Base-by-base conservation (phyloP, 2,329 filamentous ascomycete genomes). In the Neocucurbitaria cava region DNA sequence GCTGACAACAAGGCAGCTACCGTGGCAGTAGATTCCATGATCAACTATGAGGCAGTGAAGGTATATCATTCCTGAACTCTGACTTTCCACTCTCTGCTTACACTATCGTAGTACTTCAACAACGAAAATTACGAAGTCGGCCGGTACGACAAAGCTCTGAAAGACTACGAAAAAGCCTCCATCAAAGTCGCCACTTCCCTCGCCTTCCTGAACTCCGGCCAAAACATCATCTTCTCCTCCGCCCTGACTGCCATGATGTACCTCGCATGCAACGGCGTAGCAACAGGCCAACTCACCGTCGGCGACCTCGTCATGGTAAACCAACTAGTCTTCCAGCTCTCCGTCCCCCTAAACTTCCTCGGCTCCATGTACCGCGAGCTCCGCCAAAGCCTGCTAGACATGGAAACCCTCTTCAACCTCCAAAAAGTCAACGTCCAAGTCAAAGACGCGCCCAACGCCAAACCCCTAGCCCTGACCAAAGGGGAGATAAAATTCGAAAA, bases 31-130 rank as follows among this genome's bases (percentile, higher is more conserved):
- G 95, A 99, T 78, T 96, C 93, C 0, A 81, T 99, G 46, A 96
- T 99, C 81, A 99, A 99, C 79, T 99, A 97, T 71, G 95, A 99
- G 77, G 94, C 96, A 13, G 95, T 99, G 72, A 99, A 99, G 78
- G 72, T 75, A 64, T 18, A 43, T 23, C 13, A 11, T 7, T 18
- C 26, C 3, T 33, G 4, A 3, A 13, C 8, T 17, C 10, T 13
- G 5, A 4, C 6, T 9, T 2, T 35, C 7, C 17, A 10, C n/a
- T 11, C 8, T 33, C 30, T 39, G 11, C 38, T 45, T n/a, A 45
- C 11, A 46, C 17, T 10, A 24, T 26, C 26, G 8, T 49, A 77
- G 71, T 96, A 98, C 79, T 99, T 98, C 80, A 99, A 99, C 81
- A 99, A 99, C 70, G 96, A 99, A 72, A 91, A 90, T 62, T 98